phyloP scores from a whole-genome alignment of 2,329 filamentous ascomycete species.

The Metarhizium anisopliae region DNA sequence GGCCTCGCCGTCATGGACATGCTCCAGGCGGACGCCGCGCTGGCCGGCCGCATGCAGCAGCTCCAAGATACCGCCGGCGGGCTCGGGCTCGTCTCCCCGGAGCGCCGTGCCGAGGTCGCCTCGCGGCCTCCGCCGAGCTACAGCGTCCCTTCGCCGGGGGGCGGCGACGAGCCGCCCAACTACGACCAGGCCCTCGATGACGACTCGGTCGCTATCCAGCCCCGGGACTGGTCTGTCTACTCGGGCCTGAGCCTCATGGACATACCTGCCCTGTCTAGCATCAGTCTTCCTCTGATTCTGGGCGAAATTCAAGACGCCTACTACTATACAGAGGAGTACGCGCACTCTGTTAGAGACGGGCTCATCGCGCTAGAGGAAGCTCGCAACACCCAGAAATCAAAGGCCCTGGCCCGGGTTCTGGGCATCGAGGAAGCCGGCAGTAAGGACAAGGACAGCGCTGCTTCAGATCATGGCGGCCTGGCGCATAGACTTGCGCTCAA shows the following conservation, averaged over 20 bases:
- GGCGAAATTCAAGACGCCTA: slow-evolving; percentile 8
- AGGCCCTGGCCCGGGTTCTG: slow-evolving; percentile 4
- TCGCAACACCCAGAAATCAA: neutral
- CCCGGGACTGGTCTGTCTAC: slow-evolving; percentile 9
- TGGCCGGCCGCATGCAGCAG: slow-evolving; percentile 7
- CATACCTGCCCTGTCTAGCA: slow-evolving; percentile 6
- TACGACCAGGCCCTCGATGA: slow-evolving; percentile 18
- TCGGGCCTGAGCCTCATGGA: slow-evolving; percentile 10
- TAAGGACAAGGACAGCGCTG: neutral
- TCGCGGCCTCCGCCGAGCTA: slow-evolving; percentile 7
- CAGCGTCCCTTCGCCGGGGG: slow-evolving; percentile 3
- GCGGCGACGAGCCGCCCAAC: slow-evolving; percentile 7
- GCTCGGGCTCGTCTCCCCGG: slow-evolving; percentile 2
- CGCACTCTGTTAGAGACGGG: slow-evolving; percentile 1
- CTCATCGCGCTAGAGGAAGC: slow-evolving; percentile 5
- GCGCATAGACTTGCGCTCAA: slow-evolving; percentile 1
- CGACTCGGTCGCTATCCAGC: slow-evolving; percentile 9
- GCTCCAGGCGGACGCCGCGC: slow-evolving; percentile 7
- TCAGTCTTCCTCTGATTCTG: slow-evolving; percentile 10
- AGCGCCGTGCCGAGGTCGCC: slow-evolving; percentile 5
- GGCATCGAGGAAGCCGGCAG: neutral
- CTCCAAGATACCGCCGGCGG: slow-evolving; percentile 8
- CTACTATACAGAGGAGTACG: slow-evolving; percentile 9
- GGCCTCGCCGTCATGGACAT: slow-evolving; percentile 6
- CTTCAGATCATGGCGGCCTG: neutral